Base-by-base conservation (phyloP, 805 yeast species). In the Scheffersomyces lignosus region DNA sequence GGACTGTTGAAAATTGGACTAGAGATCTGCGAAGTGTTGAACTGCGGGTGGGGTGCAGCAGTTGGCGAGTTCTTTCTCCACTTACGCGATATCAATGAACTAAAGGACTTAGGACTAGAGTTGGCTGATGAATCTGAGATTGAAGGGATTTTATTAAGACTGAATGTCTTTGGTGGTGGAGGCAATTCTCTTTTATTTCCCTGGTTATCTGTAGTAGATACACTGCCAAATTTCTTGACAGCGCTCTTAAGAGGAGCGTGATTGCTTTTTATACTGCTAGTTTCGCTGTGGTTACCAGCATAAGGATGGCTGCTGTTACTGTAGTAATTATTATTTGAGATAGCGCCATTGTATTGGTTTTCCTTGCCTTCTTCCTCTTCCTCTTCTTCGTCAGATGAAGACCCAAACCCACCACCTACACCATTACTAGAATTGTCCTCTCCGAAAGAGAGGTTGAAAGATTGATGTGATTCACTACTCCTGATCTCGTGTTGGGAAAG, bases 371-470 rank as follows among this genome's bases (percentile, higher is more conserved):
- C 40, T 30, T 26, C 31, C 14, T 50, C 57, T 16, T 49, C 54
- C 9, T 49, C 55, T 2, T 52, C 62, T 18, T 49, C 64, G 7
- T 50, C 56, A 5, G 55, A n/a, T 23, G 25, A 8, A 18, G 31
- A 38, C 3, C 70, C 70, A 38, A 62, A 62, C 2, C 73, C 72
- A 17, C 55, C 64, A 6, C 72, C 73, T 17, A 64, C 71, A n/a
- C 52, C 62, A 15, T 52, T 49, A 4, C 48, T 49, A 9, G 54
- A 52, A 15, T 54, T 48, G 5, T 51, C 60, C 15, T 62, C 66
- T 20, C 64, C 51, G 37, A 61, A 66, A 2, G 73, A 62, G 12
- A 65, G 48, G 35, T 66, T 64, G 29, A 69, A 59, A 28, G 68
- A 62, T 48, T 68, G 72, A 37, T 69, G 73, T 7, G 71, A 63